Base-by-base conservation (phyloP, 2,329 filamentous ascomycete species). In the Cladophialophora exuberans region DNA sequence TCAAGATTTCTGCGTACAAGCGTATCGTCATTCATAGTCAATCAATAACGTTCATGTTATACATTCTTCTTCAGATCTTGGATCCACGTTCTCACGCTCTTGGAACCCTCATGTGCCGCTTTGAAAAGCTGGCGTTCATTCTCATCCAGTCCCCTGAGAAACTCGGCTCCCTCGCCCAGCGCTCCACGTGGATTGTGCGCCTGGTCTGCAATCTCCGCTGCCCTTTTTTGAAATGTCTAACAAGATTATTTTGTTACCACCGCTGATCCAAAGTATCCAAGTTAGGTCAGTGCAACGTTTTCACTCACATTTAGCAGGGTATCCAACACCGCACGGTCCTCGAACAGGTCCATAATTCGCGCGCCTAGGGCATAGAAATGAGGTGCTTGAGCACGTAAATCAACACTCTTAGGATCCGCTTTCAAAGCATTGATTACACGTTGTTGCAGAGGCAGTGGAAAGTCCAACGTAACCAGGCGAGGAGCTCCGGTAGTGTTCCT, bases 321-420 rank as follows among this genome's bases (percentile, higher is more conserved):
- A 61, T 89, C 84, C 15, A 83, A 80, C 69, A 89, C 82, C 52
- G 90, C 89, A 52, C 97, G 85, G 70, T 96, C 92, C 54, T 97
- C 92, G 59, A 96, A 96, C 0, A 99, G 73, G 56, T 97, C 92
- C 58, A 97, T 78, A 72, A 97, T 91, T 47, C 90, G 83, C 39
- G 89, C 87, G 3, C 89, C 90, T 3, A 97, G 81, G 20, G 84
- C 86, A 74, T 96, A 97, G 66, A 96, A 96, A 71, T 96, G 88
- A 30, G 87, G 85, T 57, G 89, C 89, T 70, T 94, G 84, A 52
- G 89, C 85, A 45, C 93, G 84, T 36, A 99, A 72, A 52, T 96
- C 86, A 1, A 99, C 90, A 9, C 88, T 87, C 51, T 88, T 86
- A 0, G 94, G 87, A 68, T 97, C 91, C 26, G 94, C 94, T 68